A percentile compares a stretch with the other conserved stretches of the same genome.
phyloP scores from a whole-genome alignment of 306 rosid species.

The Crataegus laevigata region DNA sequence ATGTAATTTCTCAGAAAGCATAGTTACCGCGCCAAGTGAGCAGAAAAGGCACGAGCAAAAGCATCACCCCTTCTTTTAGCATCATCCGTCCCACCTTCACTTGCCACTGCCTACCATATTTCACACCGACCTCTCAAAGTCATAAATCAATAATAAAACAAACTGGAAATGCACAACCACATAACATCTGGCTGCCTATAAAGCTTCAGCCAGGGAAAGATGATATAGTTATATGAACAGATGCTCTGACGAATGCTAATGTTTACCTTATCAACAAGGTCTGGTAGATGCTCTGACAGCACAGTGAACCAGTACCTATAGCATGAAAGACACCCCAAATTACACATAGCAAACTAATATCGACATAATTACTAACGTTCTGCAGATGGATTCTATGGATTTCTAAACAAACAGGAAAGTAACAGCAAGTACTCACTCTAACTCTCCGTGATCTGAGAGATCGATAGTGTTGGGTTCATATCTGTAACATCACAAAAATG shows the following conservation, averaged over 20 bases:
- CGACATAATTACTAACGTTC: background rate
- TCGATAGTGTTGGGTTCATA: constrained; percentile 97
- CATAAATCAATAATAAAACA: background rate
- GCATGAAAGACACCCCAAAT: constrained; percentile 13
- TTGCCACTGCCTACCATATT: constrained; percentile 84
- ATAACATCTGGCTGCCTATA: background rate
- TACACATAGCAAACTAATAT: constrained; percentile 16
- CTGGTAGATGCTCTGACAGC: constrained; percentile 76
- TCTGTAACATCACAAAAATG: constrained; percentile 34
- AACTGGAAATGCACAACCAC: constrained; percentile 1
- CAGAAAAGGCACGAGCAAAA: constrained; percentile 93
- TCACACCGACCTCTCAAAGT: constrained; percentile 20
- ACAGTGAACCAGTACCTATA: constrained; percentile 91
- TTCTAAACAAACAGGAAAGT: background rate
- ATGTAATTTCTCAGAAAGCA: constrained; percentile 1
- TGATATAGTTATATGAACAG: background rate
- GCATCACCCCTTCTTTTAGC: constrained; percentile 98
- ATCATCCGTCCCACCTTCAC: constrained; percentile 98
- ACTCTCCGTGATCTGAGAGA: constrained; percentile 73
- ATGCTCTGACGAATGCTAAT: background rate
- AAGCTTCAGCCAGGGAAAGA: background rate
- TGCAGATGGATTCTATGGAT: background rate
- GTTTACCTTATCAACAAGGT: constrained; percentile 90
- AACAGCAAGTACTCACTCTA: constrained; percentile 58
- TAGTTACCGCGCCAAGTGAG: constrained; percentile 78